A percentile compares a stretch with the other conserved stretches of the same genome.
These are phyloP conservation scores for Cordyceps cicadae DNA, from an alignment of 2,329 filamentous ascomycete genomes.

Conservation along the genomic window DNA sequence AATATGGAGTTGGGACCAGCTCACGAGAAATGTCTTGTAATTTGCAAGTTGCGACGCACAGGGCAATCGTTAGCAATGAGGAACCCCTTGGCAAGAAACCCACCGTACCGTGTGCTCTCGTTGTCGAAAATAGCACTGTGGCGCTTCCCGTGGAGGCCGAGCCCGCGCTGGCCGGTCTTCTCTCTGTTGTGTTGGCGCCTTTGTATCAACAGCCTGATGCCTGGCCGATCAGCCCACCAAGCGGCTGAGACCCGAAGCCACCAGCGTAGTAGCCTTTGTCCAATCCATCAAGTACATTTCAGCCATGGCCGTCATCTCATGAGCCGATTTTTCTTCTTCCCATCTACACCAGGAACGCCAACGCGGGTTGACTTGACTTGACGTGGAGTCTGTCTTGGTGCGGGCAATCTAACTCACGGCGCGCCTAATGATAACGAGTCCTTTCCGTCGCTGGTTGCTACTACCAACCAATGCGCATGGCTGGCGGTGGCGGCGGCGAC, in stretches of 20 bases:
- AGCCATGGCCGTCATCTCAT: background rate
- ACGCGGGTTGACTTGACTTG: background rate
- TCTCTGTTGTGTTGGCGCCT: background rate
- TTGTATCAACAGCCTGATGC: background rate
- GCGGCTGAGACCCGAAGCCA: constrained; percentile 9
- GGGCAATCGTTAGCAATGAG: background rate
- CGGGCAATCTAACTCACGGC: background rate
- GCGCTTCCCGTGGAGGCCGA: background rate
- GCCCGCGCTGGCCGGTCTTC: background rate
- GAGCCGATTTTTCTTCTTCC: background rate
- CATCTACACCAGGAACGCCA: background rate
- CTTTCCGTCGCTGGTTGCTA: too few relatives aligned
- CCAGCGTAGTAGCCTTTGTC: background rate
- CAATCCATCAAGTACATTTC: background rate
- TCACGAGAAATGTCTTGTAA: background rate
- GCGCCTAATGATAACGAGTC: background rate
- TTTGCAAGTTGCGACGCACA: background rate
- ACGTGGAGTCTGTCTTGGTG: background rate
- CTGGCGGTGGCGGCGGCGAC: too few relatives aligned
- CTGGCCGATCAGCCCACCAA: constrained; percentile 1
- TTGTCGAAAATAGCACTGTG: constrained; percentile 1
- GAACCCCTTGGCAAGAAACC: background rate
- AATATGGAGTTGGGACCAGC: background rate
- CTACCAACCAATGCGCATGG: background rate
- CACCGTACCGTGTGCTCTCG: too few relatives aligned